Base-by-base conservation (phyloP, 768 basidiomycete genomes). In the Mycena capillaripes region DNA sequence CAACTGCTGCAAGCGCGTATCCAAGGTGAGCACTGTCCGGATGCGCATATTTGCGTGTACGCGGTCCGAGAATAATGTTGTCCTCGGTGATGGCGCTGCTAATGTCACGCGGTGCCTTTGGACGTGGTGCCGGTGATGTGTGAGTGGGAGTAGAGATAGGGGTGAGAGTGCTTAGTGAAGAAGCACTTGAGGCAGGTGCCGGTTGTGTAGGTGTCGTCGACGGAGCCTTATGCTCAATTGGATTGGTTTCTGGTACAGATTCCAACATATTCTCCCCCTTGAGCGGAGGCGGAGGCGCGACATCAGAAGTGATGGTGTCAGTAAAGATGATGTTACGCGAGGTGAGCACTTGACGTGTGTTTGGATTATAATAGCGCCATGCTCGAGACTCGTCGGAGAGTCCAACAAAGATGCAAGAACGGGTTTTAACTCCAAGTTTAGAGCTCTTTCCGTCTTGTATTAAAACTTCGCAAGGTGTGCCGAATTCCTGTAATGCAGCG, bases 271-370 rank as follows among this genome's bases (percentile, higher is more conserved):
- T 38, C 38, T 38, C 38, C 38, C 38, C 38, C 38, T 38, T 38
- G 38, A 38, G 38, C 38, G 40, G 61, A 62, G 70, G 61, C 70
- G 57, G 44, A 70, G 61, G 30, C 7, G 52, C 10, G 3, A 46
- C 12, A 27, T 25, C 27, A 21, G 55, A 16, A 4, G 55, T 23
- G 3, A 48, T n/a, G 12, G 56, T 44, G 11, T 53, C 38, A 27
- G 36, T 23, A 44, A 77, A 75, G n/a, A 30, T 64, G 65, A 75
- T 68, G 56, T 77, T 75, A 19, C 74, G 64, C 9, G 76, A 75
- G 12, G 70, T 75, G n/a, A 66, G 67, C 12, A 77, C 69, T n/a
- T 50, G 53, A 25, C 71, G 62, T 2, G 66, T 60, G 17, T 29
- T 40, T 23, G 70, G 56, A 8, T 38, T 38, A 10, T 38, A 38